These are phyloP conservation scores for Pisolithus thermaeus DNA, from an alignment of 1,284 basidiomycete species.

Conservation along the genomic window DNA sequence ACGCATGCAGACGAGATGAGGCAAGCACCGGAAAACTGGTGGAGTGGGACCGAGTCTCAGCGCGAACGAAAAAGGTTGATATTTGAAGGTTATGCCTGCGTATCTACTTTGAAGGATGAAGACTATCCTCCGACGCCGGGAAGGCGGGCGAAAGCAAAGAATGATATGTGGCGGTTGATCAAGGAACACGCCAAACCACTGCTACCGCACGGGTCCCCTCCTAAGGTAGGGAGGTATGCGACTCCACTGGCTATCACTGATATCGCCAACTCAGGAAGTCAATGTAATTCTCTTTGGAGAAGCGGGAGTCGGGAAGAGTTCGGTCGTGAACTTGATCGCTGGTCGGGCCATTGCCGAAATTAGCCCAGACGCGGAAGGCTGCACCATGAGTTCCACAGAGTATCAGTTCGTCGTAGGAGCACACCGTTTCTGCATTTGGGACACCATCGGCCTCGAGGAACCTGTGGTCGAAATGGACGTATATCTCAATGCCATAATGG, in stretches of 20 bases:
- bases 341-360: constrained; percentile 11
- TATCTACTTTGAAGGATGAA: background rate
- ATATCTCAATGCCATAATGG: background rate
- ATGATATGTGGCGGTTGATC: background rate
- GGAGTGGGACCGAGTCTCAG: background rate
- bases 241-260: background rate
- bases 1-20: constrained; percentile 8
- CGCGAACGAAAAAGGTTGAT: background rate
- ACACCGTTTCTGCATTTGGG: constrained; percentile 3
- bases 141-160: background rate
- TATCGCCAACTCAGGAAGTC: background rate
- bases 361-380: constrained; percentile 12
- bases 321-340: constrained; percentile 21
- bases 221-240: background rate
- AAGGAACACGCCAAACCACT: background rate
- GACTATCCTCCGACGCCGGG: background rate
- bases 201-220: background rate
- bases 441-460: background rate
- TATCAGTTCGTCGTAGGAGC: constrained; percentile 13
- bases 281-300: constrained; percentile 9
- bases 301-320: constrained; percentile 6
- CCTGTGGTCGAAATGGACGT: background rate
- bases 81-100: background rate
- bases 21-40: background rate
- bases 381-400: constrained; percentile 24